Percentiles rank a stretch among this genome's conserved stretches.
Conservation (phyloP, 2,329 filamentous ascomycete species). For the Botryotinia globosa region DNA sequence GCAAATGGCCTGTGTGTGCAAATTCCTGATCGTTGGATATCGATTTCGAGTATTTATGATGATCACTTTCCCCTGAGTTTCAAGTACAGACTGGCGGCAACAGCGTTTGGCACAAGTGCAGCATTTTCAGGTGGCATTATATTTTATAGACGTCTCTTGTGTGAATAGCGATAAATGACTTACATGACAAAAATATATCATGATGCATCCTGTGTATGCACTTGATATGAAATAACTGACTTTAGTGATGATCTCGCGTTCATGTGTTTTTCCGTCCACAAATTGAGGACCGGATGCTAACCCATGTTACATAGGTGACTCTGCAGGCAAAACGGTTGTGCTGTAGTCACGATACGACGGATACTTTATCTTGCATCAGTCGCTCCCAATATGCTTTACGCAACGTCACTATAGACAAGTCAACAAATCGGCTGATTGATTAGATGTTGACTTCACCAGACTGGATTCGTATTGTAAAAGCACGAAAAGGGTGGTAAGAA, state of each 20-base stretch:
- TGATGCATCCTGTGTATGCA: conserved; percentile 12
- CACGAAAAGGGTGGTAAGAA: not conserved
- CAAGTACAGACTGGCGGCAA: conserved; percentile 20
- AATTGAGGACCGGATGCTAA: not conserved
- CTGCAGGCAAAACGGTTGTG: not conserved
- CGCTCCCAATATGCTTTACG: not conserved
- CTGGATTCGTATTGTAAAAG: not conserved
- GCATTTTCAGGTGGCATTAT: conserved; percentile 10
- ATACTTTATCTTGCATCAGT: not conserved
- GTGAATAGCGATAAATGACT: conserved; percentile 16
- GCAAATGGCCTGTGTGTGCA: conserved; percentile 38
- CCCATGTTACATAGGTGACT: not conserved
- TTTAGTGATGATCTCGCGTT: not conserved
- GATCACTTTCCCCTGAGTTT: not conserved
- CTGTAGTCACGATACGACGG: conserved; percentile 11
- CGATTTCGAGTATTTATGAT: conserved; percentile 31
- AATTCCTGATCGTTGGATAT: conserved; percentile 29
- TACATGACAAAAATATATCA: conserved; percentile 1
- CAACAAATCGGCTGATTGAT: conserved; percentile 8
- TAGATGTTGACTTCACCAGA: not conserved
- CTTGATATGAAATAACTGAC: not conserved
- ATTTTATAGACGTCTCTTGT: conserved; percentile 13
- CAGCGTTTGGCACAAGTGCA: conserved; percentile 17
- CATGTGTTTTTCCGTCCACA: conserved; percentile 13
- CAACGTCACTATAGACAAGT: conserved; percentile 10